A percentile compares a stretch with the other conserved stretches of the same genome.
Conservation (phyloP, 805 yeast genomes). For the Wickerhamomyces tratensis region DNA sequence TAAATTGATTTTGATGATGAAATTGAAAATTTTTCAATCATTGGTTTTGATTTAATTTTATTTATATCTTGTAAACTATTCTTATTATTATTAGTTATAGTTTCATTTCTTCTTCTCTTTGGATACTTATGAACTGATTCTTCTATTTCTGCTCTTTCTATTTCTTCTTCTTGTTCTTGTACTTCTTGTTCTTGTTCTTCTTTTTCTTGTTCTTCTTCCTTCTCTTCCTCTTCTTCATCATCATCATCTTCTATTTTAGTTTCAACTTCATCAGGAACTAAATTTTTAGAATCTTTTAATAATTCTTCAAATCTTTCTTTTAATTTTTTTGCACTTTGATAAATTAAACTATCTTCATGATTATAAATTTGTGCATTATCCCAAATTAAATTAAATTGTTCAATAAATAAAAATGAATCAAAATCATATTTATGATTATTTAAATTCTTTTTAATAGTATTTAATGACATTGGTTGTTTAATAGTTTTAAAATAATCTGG, state of each 20-base stretch:
- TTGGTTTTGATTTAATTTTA: constrained; percentile 4
- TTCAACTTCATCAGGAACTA: background rate
- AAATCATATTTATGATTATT: constrained; percentile 41
- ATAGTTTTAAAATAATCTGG: constrained; percentile 78
- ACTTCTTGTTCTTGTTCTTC: constrained; percentile 2
- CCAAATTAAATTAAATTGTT: constrained; percentile 56
- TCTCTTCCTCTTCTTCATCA: no score
- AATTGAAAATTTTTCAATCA: constrained; percentile 20
- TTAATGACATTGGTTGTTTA: constrained; percentile 65
- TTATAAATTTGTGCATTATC: constrained; percentile 73
- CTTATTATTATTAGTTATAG: background rate
- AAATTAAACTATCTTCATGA: constrained; percentile 61
- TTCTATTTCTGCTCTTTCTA: constrained; percentile 2
- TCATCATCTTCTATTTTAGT: background rate
- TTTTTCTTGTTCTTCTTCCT: constrained; percentile 2
- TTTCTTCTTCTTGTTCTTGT: constrained; percentile 5
- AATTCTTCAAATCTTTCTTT: constrained; percentile 38
- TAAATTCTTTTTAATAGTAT: constrained; percentile 42
- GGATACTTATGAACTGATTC: constrained; percentile 2
- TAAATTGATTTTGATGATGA: constrained; percentile 20
- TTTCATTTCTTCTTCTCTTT: constrained; percentile 4
- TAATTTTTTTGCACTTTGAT: constrained; percentile 59
- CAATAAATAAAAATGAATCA: constrained; percentile 44
- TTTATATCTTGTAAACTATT: constrained; percentile 1
- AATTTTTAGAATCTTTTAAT: constrained; percentile 9